Percentiles rank a stretch among this genome's conserved stretches.
Evolutionary conservation across 106 monocot species (phyloP).

Genomic region (Gastrodia elata): DNA sequence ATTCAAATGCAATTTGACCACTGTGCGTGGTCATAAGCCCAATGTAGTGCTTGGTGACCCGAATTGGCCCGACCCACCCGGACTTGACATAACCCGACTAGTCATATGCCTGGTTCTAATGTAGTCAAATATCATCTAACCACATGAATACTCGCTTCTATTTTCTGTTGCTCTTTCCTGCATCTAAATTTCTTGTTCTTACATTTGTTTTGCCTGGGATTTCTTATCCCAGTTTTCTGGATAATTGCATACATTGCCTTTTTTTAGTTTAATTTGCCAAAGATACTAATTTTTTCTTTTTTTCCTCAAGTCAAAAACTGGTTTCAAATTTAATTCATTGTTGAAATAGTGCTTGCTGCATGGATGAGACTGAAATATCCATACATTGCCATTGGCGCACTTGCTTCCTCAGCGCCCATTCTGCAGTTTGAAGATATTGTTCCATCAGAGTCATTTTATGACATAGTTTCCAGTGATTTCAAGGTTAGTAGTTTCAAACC

Average conservation of each 20-base stretch:
- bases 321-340: neutral
- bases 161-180: neutral
- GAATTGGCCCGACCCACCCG: too few relatives aligned
- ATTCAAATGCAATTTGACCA: too few relatives aligned
- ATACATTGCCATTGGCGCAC: slow-evolving; percentile 83
- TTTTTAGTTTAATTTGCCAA: neutral
- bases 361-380: slow-evolving; percentile 98
- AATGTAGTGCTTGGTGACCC: too few relatives aligned
- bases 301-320: neutral
- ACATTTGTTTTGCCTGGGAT: neutral
- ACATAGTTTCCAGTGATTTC: slow-evolving; percentile 81
- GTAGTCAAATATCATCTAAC: neutral
- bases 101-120: too few relatives aligned
- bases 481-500: slow-evolving; percentile 29
- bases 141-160: neutral
- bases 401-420: slow-evolving; percentile 95
- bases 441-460: slow-evolving; percentile 67
- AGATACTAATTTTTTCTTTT: neutral
- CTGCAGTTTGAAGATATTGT: slow-evolving; percentile 87
- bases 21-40: too few relatives aligned
- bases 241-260: neutral
- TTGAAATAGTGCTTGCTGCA: slow-evolving; percentile 75
- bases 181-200: neutral
- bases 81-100: too few relatives aligned
- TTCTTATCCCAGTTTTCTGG: neutral